Evolutionary conservation across 805 yeast species (phyloP).

Genomic region (Candida koratica): DNA sequence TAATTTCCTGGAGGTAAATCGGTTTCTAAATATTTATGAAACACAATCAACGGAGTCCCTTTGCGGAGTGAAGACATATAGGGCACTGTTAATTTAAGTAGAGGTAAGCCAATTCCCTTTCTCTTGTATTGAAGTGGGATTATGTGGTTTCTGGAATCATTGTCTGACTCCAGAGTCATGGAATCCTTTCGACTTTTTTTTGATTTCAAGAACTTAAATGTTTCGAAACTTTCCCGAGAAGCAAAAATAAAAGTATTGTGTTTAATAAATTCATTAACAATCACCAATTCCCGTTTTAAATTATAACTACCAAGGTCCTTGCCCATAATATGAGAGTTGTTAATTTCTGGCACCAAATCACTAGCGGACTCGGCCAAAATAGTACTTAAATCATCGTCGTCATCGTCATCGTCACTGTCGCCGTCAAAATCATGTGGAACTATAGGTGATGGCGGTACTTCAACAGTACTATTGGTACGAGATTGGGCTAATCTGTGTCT

Average conservation of each 20-base stretch:
- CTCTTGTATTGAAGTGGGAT: constrained; percentile 29
- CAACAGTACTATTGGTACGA: constrained; percentile 3
- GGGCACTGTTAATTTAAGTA: constrained; percentile 33
- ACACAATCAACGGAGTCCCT: constrained; percentile 31
- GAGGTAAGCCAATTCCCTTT: constrained; percentile 35
- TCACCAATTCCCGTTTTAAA: constrained; percentile 26
- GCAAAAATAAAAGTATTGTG: constrained; percentile 28
- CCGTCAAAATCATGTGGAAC: not conserved
- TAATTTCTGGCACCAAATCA: constrained; percentile 8
- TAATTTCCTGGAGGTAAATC: constrained; percentile 18
- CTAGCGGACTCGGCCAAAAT: constrained; percentile 17
- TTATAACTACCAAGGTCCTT: constrained; percentile 20
- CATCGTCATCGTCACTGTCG: not conserved
- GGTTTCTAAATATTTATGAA: constrained; percentile 28
- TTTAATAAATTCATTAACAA: constrained; percentile 34
- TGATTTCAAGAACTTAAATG: constrained; percentile 26
- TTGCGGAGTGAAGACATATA: constrained; percentile 35
- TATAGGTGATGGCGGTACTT: not conserved
- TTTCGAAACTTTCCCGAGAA: constrained; percentile 23
- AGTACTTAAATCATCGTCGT: constrained; percentile 22
- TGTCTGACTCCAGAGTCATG: constrained; percentile 8
- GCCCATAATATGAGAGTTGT: constrained; percentile 5
- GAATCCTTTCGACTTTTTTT: constrained; percentile 23
- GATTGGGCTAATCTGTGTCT: constrained; percentile 20
- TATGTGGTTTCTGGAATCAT: constrained; percentile 30